phyloP scores from a whole-genome alignment of 257 asterid species.

The Eustoma russellianum region DNA sequence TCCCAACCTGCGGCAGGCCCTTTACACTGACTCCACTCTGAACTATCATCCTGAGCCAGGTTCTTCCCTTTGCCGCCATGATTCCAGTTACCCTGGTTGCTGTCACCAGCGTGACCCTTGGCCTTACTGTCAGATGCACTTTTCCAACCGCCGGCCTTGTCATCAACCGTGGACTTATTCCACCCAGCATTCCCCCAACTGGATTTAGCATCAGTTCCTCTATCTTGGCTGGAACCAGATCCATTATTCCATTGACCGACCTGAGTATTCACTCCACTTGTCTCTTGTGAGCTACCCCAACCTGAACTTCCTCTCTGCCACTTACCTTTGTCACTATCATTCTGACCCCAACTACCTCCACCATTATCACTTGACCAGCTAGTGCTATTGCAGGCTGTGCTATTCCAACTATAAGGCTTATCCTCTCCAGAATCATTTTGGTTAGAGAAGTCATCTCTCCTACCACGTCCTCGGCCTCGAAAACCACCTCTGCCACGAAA shows the following conservation, averaged over 20 bases:
- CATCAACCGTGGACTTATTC: neutral
- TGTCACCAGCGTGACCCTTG: constrained; percentile 5
- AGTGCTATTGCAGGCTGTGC: constrained; percentile 1
- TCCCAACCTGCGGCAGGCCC: constrained; percentile 20
- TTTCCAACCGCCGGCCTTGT: neutral
- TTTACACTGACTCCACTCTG: constrained; percentile 28
- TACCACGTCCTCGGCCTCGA: constrained; percentile 36
- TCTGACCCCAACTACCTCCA: constrained; percentile 27
- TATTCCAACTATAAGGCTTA: constrained; percentile 33
- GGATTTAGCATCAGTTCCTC: constrained; percentile 11
- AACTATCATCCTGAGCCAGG: constrained; percentile 11
- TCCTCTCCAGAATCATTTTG: constrained; percentile 39
- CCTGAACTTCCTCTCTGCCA: constrained; percentile 27
- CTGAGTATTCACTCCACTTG: constrained; percentile 10
- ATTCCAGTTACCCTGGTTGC: constrained; percentile 26
- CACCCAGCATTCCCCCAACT: neutral
- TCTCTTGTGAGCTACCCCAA: constrained; percentile 13
- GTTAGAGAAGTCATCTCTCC: constrained; percentile 31
- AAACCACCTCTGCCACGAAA: constrained; percentile 53
- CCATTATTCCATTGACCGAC: constrained; percentile 16
- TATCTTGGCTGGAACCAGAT: constrained; percentile 13
- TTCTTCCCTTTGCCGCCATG: constrained; percentile 12
- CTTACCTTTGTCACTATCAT: constrained; percentile 17
- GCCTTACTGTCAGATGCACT: neutral
- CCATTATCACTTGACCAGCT: constrained; percentile 15